Conservation (phyloP, 805 yeast genomes). For the Candida sonorensis region DNA sequence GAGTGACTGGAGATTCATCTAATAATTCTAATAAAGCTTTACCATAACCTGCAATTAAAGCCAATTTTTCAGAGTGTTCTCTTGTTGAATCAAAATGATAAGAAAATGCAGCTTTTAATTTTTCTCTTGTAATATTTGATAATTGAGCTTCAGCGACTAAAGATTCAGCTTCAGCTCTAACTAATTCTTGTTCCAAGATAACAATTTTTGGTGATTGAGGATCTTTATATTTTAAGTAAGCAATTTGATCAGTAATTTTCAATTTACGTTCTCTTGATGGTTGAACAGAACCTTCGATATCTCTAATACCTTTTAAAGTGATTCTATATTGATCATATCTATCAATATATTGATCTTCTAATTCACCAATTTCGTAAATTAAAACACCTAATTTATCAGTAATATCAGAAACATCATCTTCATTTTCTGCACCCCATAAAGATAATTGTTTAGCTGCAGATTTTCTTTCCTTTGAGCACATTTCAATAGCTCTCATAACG, state of each 20-base stretch:
- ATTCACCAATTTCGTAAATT: constrained; percentile 75
- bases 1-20: constrained; percentile 81
- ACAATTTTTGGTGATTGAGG: constrained; percentile 78
- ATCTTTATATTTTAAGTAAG: constrained; percentile 76
- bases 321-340: constrained; percentile 81
- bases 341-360: constrained; percentile 83
- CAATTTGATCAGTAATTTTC: constrained; percentile 79
- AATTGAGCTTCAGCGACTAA: constrained; percentile 89
- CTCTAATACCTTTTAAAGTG: constrained; percentile 73
- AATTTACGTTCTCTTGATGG: constrained; percentile 84
- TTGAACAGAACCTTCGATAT: constrained; percentile 82
- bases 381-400: constrained; percentile 84
- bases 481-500: constrained; percentile 71
- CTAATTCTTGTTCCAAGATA: constrained; percentile 81
- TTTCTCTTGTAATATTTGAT: constrained; percentile 82
- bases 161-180: constrained; percentile 88
- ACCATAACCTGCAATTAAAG: constrained; percentile 85
- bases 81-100: constrained; percentile 81
- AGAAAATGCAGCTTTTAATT: constrained; percentile 76
- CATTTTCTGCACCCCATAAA: constrained; percentile 82
- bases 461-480: constrained; percentile 70
- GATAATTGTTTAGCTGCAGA: constrained; percentile 79
- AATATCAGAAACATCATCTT: constrained; percentile 79
- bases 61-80: constrained; percentile 80
- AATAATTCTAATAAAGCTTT: constrained; percentile 76